Evolutionary conservation across 2,329 filamentous ascomycete species (phyloP).

Genomic region (Arthrobotrys megalospora): DNA sequence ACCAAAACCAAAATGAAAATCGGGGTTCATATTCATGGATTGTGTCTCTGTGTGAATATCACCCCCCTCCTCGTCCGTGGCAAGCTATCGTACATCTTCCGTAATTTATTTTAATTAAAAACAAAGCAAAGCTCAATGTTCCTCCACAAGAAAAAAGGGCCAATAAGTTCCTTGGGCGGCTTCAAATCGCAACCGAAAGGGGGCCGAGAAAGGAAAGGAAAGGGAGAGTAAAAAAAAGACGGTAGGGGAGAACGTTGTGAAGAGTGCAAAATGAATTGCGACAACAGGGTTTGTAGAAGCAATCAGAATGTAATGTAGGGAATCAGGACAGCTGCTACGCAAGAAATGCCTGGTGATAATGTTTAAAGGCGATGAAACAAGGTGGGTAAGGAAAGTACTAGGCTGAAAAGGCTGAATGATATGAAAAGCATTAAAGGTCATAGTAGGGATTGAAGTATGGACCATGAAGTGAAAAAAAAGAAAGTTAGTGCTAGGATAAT

Average conservation of each 20-base stretch:
- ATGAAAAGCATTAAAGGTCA: constrained; percentile 47
- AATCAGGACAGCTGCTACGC: constrained; percentile 18
- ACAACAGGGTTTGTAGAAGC: background rate
- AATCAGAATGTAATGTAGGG: background rate
- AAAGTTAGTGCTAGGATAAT: background rate
- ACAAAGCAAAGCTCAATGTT: background rate
- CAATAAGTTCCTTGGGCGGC: constrained; percentile 8
- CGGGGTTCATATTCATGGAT: constrained; percentile 6
- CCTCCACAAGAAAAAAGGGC: constrained; percentile 25
- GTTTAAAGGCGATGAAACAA: constrained; percentile 5
- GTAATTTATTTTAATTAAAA: constrained; percentile 26
- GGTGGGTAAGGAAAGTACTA: background rate
- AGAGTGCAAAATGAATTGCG: background rate
- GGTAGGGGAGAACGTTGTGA: background rate
- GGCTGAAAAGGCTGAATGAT: background rate
- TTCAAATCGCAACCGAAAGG: constrained; percentile 6
- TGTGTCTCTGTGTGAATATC: constrained; percentile 18
- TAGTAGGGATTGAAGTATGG: constrained; percentile 54
- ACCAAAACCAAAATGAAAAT: background rate
- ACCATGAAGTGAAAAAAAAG: constrained; percentile 54
- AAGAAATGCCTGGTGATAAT: constrained; percentile 6
- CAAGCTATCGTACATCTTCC: constrained; percentile 48
- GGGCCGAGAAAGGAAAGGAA: background rate
- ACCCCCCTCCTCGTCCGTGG: background rate
- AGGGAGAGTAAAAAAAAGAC: background rate